These are phyloP conservation scores for Candida frijolesensis DNA, from an alignment of 1,139 yeast genomes.

Conservation along the genomic window DNA sequence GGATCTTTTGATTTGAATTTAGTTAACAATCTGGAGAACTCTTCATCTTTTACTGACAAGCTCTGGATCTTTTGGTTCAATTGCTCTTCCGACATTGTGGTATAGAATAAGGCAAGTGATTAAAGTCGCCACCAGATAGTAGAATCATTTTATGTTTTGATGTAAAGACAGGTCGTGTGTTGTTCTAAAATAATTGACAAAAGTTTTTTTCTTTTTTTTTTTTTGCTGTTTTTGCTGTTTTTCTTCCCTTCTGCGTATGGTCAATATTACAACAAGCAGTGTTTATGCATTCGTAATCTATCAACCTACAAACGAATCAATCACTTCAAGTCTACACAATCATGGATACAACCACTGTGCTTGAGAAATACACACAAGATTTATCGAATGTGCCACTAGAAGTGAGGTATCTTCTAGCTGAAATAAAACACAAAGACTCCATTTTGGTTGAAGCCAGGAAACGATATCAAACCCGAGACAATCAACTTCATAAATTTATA, in stretches of 20 bases:
- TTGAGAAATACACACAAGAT: conserved; percentile 52
- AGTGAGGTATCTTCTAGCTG: conserved; percentile 77
- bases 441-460: conserved; percentile 67
- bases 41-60: conserved; percentile 3
- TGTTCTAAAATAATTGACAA: not conserved
- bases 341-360: conserved; percentile 54
- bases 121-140: no score
- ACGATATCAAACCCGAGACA: conserved; percentile 71
- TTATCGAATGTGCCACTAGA: conserved; percentile 90
- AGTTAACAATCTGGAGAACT: not conserved
- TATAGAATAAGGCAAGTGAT: no score
- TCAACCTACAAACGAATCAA: not conserved
- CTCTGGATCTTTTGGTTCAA: conserved; percentile 3
- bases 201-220: no score
- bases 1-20: not conserved
- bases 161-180: not conserved
- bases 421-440: conserved; percentile 70
- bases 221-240: no score
- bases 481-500: conserved; percentile 78
- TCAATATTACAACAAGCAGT: not conserved
- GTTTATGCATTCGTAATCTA: not conserved
- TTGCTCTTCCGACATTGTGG: not conserved
- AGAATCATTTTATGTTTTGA: no score
- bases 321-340: not conserved
- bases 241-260: not conserved